Conservation (phyloP, 2,329 filamentous ascomycete species). For the Aspergillus arachidicola region DNA sequence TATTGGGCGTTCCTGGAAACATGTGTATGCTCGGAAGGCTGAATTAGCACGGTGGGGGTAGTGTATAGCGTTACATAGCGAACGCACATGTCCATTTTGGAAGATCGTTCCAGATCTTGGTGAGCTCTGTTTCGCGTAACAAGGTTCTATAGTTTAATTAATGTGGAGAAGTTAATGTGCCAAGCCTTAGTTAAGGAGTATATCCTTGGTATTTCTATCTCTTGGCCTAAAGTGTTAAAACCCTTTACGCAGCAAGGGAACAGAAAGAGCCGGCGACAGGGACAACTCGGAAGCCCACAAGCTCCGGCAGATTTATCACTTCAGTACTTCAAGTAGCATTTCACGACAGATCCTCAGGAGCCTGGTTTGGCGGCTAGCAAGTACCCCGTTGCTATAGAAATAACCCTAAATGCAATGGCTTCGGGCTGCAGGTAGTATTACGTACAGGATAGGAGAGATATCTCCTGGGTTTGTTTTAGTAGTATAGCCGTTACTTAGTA, state of each 20-base stretch:
- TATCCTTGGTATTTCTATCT: not conserved
- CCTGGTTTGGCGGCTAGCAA: not conserved
- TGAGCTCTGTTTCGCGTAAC: too few species aligned
- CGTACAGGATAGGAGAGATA: not conserved
- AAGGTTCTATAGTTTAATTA: not conserved
- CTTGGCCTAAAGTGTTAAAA: not conserved
- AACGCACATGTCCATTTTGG: not conserved
- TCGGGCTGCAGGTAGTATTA: not conserved
- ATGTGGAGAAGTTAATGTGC: not conserved
- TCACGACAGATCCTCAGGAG: not conserved
- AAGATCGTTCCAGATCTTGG: too few species aligned
- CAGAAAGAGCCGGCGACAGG: not conserved
- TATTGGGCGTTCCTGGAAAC: not conserved
- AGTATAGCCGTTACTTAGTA: not conserved
- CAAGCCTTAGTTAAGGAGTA: not conserved
- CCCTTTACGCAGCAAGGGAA: not conserved
- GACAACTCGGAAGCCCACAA: not conserved
- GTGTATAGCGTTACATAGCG: not conserved
- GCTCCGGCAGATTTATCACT: not conserved
- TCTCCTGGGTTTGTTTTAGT: not conserved
- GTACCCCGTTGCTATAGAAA: not conserved
- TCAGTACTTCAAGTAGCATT: not conserved
- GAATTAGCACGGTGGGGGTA: not conserved
- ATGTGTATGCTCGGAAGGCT: not conserved
- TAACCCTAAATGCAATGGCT: not conserved